These are phyloP conservation scores for Fusarium fracticaudum DNA, from an alignment of 2,329 filamentous ascomycete species.

Conservation along the genomic window DNA sequence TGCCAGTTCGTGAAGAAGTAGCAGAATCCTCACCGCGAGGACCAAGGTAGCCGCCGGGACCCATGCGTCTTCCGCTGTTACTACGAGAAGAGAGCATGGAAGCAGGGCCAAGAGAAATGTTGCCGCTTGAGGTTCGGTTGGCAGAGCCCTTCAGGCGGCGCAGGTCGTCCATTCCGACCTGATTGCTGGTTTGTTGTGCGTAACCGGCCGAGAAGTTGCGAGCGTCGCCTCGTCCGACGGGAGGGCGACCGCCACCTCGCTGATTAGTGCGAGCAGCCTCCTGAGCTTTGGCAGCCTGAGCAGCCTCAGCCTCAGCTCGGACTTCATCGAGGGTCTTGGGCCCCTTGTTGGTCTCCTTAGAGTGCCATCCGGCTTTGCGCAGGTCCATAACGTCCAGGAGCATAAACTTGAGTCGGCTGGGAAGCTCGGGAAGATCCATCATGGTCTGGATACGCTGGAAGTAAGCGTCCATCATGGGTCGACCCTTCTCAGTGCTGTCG, in stretches of 20 bases:
- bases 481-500: conserved; percentile 83
- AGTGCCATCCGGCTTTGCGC: conserved; percentile 78
- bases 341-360: conserved; percentile 91
- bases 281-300: conserved; percentile 81
- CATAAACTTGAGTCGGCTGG: conserved; percentile 95
- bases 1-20: conserved; percentile 88
- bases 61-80: conserved; percentile 86
- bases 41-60: conserved; percentile 76
- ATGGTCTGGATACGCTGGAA: conserved; percentile 88
- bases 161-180: conserved; percentile 90
- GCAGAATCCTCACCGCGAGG: conserved; percentile 85
- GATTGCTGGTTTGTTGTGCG: conserved; percentile 78
- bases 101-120: conserved; percentile 78
- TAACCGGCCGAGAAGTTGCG: conserved; percentile 82
- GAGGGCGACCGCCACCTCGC: conserved; percentile 75
- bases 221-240: conserved; percentile 84
- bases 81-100: conserved; percentile 90
- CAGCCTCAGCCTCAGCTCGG: conserved; percentile 81
- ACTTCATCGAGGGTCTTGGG: conserved; percentile 97
- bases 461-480: conserved; percentile 90
- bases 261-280: conserved; percentile 71
- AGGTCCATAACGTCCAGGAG: conserved; percentile 93
- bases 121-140: conserved; percentile 69
- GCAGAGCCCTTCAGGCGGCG: conserved; percentile 77
- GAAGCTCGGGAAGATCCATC: conserved; percentile 80